Percentiles rank a stretch among this genome's conserved stretches.
Evolutionary conservation across 2,329 filamentous ascomycete species (phyloP).

Genomic region (Diatrype stigma): DNA sequence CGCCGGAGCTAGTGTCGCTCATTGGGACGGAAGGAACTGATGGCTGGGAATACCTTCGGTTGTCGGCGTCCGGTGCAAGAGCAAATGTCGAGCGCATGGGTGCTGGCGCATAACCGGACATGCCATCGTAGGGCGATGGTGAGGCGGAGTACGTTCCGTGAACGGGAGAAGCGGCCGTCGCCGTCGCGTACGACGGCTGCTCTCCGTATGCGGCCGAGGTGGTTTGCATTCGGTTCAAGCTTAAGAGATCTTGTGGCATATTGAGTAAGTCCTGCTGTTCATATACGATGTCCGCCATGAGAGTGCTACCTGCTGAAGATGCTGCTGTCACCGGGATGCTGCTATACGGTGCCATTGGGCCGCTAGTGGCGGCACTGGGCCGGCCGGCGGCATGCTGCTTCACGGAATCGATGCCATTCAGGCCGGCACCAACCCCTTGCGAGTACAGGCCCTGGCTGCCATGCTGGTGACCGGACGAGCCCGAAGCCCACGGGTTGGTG

Average conservation of each 20-base stretch:
- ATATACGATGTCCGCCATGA: slow-evolving; percentile 53
- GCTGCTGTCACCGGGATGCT: slow-evolving; percentile 65
- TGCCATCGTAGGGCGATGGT: slow-evolving; percentile 67
- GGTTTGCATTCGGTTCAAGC: slow-evolving; percentile 59
- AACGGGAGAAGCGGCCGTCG: slow-evolving; percentile 63
- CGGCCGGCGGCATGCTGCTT: slow-evolving; percentile 52
- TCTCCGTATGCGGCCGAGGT: slow-evolving; percentile 67
- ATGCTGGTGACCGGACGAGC: slow-evolving; percentile 48
- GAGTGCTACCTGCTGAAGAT: slow-evolving; percentile 69
- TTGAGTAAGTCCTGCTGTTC: slow-evolving; percentile 65
- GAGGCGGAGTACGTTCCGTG: slow-evolving; percentile 62
- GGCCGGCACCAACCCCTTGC: slow-evolving; percentile 54
- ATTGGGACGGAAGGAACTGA: slow-evolving; percentile 61
- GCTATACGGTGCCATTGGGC: slow-evolving; percentile 66
- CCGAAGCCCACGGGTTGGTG: slow-evolving; percentile 81
- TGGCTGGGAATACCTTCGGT: slow-evolving; percentile 76
- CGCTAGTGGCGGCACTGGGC: slow-evolving; percentile 53
- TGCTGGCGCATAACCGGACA: slow-evolving; percentile 66
- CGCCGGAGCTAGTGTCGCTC: slow-evolving; percentile 38
- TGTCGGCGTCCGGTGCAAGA: slow-evolving; percentile 53
- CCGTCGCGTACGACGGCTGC: slow-evolving; percentile 57
- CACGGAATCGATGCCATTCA: slow-evolving; percentile 52
- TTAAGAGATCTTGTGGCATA: slow-evolving; percentile 70
- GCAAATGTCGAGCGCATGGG: slow-evolving; percentile 57
- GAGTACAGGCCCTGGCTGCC: slow-evolving; percentile 61